Evolutionary conservation across 495 filamentous ascomycete species (phyloP), one percentile per base, ranked within the genome.

Genomic region (Penicillium canescens): DNA sequence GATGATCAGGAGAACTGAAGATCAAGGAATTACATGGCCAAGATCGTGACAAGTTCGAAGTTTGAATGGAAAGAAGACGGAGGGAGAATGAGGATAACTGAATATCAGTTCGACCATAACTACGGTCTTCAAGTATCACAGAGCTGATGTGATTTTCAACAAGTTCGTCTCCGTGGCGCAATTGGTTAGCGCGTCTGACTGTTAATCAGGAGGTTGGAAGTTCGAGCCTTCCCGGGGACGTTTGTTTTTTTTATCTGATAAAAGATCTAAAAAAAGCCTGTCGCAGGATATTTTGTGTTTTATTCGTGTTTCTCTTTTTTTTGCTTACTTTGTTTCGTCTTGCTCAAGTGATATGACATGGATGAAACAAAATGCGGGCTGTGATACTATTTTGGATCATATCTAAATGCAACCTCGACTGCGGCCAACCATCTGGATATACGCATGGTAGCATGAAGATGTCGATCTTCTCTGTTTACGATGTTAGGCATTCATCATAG

Each of bases 201-300:
- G 73, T 76, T 76, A 76, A 75, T 75, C 72, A 63, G 63, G 71
- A 76, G 72, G 72, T 76, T 75, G 72, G 72, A 68, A 72, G 72
- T 72, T 75, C 72, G 64, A 75, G 72, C 72, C 72, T 68, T 71
- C 65, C 72, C 73, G 72, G 67, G 65, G 60, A 66, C 65, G 65
- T 28, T 57, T 43, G 6, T 59, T 63, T 68, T 68, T 52, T 11
- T n/a, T n/a, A n/a, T n/a, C n/a, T n/a, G n/a, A n/a, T n/a, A n/a
- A n/a, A n/a, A n/a, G n/a, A n/a, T n/a, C n/a, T n/a, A n/a, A n/a
- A n/a, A n/a, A n/a, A n/a, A n/a, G n/a, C n/a, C n/a, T n/a, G n/a
- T n/a, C n/a, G n/a, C n/a, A 18, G 18, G 18, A 1, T 18, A 18
- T 18, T 18, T 43, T 23, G 10, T 3, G 12, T 8, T 18, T 10